Evolutionary conservation across 2,329 filamentous ascomycete genomes (phyloP).

Genomic region (Ceratocystis colombiana): DNA sequence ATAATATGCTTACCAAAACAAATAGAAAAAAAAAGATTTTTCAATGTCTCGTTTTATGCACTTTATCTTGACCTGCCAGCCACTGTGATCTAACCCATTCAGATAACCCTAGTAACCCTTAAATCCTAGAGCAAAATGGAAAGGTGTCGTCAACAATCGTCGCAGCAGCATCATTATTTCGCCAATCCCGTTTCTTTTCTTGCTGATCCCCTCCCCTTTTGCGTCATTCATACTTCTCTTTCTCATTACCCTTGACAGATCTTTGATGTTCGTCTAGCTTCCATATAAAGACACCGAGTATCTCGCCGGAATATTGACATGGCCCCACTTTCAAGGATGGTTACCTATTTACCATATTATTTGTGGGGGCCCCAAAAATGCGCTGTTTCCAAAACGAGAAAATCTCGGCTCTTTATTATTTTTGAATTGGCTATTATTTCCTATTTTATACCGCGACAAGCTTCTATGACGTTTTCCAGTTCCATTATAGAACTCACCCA

Average conservation of each 20-base stretch:
- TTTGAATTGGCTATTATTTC: background rate
- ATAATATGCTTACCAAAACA: too few species aligned
- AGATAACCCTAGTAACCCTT: too few species aligned
- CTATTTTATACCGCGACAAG: background rate
- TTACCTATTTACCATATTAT: background rate
- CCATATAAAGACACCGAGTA: slow-evolving; percentile 22
- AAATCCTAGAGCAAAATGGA: too few species aligned
- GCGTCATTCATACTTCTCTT: background rate
- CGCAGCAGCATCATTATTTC: too few species aligned
- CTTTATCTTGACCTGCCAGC: too few species aligned
- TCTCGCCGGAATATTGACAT: slow-evolving; percentile 21
- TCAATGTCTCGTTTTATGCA: too few species aligned
- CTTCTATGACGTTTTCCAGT: background rate
- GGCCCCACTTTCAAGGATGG: background rate
- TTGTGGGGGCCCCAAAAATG: background rate
- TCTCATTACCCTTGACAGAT: background rate
- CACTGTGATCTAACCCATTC: too few species aligned
- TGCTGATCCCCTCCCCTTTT: background rate
- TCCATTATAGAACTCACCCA: background rate
- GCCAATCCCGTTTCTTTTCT: too few species aligned
- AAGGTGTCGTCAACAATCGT: too few species aligned
- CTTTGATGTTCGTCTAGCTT: background rate
- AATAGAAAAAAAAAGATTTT: too few species aligned
- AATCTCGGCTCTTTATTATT: background rate
- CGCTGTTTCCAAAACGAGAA: background rate